A percentile compares a stretch with the other conserved stretches of the same genome.
phyloP scores from a whole-genome alignment of 2,329 filamentous ascomycete genomes.

The Apiospora rasikravindrae region DNA sequence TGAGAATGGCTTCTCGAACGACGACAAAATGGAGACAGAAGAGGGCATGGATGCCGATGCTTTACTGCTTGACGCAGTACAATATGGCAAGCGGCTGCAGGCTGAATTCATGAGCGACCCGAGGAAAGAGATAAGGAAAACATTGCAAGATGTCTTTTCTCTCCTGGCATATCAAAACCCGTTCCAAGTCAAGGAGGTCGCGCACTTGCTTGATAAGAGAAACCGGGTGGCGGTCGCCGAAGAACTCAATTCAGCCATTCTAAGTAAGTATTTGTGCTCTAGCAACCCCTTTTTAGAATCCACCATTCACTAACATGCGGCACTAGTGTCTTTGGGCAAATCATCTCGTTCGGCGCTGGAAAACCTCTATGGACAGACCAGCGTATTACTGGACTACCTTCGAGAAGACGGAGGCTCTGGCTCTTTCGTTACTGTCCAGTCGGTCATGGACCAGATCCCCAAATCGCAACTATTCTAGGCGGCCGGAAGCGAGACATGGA shows the following conservation, averaged over 20 bases:
- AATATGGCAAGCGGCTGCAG: slow-evolving; percentile 80
- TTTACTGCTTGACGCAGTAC: slow-evolving; percentile 72
- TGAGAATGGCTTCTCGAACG: slow-evolving; percentile 41
- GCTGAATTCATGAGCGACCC: slow-evolving; percentile 77
- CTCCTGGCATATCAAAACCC: slow-evolving; percentile 87
- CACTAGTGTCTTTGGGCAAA: slow-evolving; percentile 83
- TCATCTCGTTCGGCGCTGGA: slow-evolving; percentile 87
- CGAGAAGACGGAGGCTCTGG: slow-evolving; percentile 80
- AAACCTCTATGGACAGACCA: slow-evolving; percentile 83
- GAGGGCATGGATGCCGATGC: slow-evolving; percentile 42
- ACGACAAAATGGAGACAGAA: slow-evolving; percentile 62
- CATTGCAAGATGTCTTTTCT: slow-evolving; percentile 84
- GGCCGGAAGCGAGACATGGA: neutral
- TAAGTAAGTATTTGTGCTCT: slow-evolving; percentile 65
- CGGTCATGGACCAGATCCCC: slow-evolving; percentile 54
- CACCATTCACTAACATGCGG: neutral
- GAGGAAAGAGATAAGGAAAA: slow-evolving; percentile 71
- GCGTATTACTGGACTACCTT: slow-evolving; percentile 82
- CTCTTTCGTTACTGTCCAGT: slow-evolving; percentile 74
- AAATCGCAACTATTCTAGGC: slow-evolving; percentile 42
- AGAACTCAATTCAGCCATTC: slow-evolving; percentile 90
- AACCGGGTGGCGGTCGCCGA: slow-evolving; percentile 84
- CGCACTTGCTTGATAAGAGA: slow-evolving; percentile 76
- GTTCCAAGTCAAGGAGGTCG: slow-evolving; percentile 73
- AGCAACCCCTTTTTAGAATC: neutral